Evolutionary conservation across 2,329 filamentous ascomycete genomes (phyloP).

Genomic region (Pseudogymnoascus destructans): DNA sequence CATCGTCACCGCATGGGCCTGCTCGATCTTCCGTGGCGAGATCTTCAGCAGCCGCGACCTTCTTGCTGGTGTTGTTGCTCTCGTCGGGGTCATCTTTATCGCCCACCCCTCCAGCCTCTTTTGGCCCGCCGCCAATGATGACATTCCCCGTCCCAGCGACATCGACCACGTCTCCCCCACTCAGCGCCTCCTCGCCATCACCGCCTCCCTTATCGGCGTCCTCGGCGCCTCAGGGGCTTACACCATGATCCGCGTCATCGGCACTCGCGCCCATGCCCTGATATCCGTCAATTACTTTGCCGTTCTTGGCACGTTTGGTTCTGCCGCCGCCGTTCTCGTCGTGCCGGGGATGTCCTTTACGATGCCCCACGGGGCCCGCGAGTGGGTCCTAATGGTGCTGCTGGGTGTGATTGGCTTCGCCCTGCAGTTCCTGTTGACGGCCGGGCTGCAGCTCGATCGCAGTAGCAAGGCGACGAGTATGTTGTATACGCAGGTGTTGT

Average conservation of each 20-base stretch:
- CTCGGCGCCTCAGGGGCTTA: slow-evolving; percentile 63
- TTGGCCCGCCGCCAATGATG: slow-evolving; percentile 9
- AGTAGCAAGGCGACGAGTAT: slow-evolving; percentile 39
- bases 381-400: slow-evolving; percentile 54
- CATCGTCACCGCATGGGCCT: slow-evolving; percentile 67
- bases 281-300: slow-evolving; percentile 80
- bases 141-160: slow-evolving; percentile 1
- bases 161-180: slow-evolving; percentile 17
- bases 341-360: slow-evolving; percentile 35
- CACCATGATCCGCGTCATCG: slow-evolving; percentile 66
- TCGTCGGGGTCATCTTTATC: slow-evolving; percentile 72
- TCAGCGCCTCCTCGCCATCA: slow-evolving; percentile 46
- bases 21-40: slow-evolving; percentile 59
- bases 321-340: slow-evolving; percentile 34
- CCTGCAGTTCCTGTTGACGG: slow-evolving; percentile 77
- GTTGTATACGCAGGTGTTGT: slow-evolving; percentile 58
- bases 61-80: slow-evolving; percentile 59
- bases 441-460: slow-evolving; percentile 43
- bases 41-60: slow-evolving; percentile 67
- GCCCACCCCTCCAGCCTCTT: slow-evolving; percentile 41
- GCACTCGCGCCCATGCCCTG: slow-evolving; percentile 67
- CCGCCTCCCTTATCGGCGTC: slow-evolving; percentile 62
- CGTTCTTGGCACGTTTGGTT: slow-evolving; percentile 54
- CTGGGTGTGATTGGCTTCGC: slow-evolving; percentile 64
- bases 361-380: slow-evolving; percentile 29